phyloP scores from a whole-genome alignment of 371 early-diverging fungal species.

The Mucor saturninus region DNA sequence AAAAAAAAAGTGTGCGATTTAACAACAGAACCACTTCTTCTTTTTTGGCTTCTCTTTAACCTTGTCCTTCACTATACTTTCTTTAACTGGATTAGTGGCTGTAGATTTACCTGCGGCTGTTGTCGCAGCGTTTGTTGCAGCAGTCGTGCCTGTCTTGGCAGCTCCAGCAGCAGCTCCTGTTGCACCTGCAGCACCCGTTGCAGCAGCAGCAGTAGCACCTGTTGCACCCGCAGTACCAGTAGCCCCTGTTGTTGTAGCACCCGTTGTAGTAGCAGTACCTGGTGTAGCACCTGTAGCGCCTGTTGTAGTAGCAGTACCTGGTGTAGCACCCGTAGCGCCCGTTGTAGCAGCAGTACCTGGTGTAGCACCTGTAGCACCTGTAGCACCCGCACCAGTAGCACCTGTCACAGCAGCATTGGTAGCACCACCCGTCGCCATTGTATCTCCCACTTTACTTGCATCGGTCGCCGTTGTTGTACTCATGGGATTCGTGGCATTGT shows the following conservation, averaged over 20 bases:
- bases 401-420: no score
- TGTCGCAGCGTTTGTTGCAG: neutral
- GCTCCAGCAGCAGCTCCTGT: neutral
- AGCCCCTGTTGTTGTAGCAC: neutral
- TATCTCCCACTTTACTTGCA: no score
- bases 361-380: no score
- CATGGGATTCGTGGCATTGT: no score
- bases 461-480: no score
- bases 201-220: neutral
- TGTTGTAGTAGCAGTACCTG: neutral
- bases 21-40: constrained; percentile 24
- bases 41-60: constrained; percentile 17
- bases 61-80: neutral
- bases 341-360: neutral
- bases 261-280: no score
- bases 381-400: no score
- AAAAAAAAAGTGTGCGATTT: neutral
- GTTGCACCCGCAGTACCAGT: neutral
- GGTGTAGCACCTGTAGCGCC: neutral
- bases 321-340: neutral
- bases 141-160: neutral
- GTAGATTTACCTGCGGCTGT: constrained; percentile 4
- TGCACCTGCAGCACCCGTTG: neutral
- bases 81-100: neutral
- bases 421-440: no score